Conservation (phyloP, 257 asterid genomes). For the Apocynum venetum region DNA sequence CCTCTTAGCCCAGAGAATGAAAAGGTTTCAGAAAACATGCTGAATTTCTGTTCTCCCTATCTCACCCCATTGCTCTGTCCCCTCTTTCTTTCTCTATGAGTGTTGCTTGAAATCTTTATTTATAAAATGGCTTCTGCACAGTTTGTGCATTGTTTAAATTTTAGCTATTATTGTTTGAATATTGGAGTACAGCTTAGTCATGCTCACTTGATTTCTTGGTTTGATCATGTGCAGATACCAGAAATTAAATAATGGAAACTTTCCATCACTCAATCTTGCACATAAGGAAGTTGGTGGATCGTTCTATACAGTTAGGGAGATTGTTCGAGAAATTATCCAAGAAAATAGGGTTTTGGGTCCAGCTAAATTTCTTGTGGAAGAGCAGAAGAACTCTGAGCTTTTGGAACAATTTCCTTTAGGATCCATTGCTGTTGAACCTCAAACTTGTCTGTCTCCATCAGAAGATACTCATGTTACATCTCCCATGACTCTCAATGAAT, state of each 20-base stretch:
- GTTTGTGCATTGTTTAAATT: not conserved
- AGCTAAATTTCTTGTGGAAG: conserved; percentile 45
- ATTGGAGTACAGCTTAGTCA: not conserved
- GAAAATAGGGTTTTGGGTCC: conserved; percentile 88
- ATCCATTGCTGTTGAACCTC: conserved; percentile 58
- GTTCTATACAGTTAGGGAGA: conserved; percentile 80
- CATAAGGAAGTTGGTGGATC: conserved; percentile 98
- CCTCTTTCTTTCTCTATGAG: not conserved
- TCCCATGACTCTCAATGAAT: conserved; percentile 15
- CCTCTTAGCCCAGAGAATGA: not conserved
- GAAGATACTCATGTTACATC: conserved; percentile 26
- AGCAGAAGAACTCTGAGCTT: conserved; percentile 30
- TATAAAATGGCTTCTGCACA: not conserved
- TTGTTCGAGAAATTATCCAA: conserved; percentile 84
- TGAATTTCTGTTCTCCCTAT: not conserved
- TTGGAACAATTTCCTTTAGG: conserved; percentile 64
- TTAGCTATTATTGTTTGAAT: not conserved
- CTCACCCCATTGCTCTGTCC: not conserved
- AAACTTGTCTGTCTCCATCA: conserved; percentile 24
- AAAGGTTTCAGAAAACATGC: not conserved
- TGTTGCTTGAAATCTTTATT: not conserved
- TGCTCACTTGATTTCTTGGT: not conserved
- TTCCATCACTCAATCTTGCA: conserved; percentile 80
- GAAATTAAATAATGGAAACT: conserved; percentile 54
- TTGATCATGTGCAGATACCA: conserved; percentile 56